A percentile compares a stretch with the other conserved stretches of the same genome.
phyloP scores from a whole-genome alignment of 2,329 filamentous ascomycete species.

The Stemphylium vesicarium region DNA sequence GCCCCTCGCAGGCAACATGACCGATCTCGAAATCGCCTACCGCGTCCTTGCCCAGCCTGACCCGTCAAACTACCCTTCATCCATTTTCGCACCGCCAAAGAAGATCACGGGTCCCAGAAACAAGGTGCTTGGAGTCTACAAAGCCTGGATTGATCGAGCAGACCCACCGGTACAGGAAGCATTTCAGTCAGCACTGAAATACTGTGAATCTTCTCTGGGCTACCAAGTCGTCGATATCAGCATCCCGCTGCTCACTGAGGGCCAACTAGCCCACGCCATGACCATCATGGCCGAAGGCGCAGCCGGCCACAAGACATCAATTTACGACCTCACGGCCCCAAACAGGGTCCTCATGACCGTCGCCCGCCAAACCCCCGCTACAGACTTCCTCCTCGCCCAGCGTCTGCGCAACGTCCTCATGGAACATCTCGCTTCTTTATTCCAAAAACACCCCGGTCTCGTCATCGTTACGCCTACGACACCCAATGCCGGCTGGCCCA shows the following conservation, averaged over 20 bases:
- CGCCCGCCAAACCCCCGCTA: constrained; percentile 67
- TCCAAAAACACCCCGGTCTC: constrained; percentile 72
- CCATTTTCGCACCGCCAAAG: constrained; percentile 64
- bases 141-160: constrained; percentile 72
- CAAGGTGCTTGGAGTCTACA: constrained; percentile 74
- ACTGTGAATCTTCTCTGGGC: constrained; percentile 59
- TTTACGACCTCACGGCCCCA: constrained; percentile 65
- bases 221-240: constrained; percentile 66
- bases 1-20: constrained; percentile 76
- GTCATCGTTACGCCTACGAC: constrained; percentile 80
- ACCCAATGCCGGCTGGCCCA: constrained; percentile 77
- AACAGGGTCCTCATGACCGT: constrained; percentile 75
- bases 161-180: constrained; percentile 66
- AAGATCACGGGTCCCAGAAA: constrained; percentile 52
- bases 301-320: constrained; percentile 56
- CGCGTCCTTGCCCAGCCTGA: constrained; percentile 78
- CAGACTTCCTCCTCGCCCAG: constrained; percentile 75
- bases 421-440: constrained; percentile 77
- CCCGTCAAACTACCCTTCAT: constrained; percentile 64
- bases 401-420: constrained; percentile 78
- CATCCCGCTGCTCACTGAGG: constrained; percentile 71
- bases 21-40: constrained; percentile 83
- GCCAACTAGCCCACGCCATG: constrained; percentile 76
- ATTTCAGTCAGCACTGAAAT: constrained; percentile 68
- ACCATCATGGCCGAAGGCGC: constrained; percentile 78